A percentile compares a stretch with the other conserved stretches of the same genome.
Evolutionary conservation across 2,329 filamentous ascomycete genomes (phyloP).

Genomic region (Didymella pinodella): DNA sequence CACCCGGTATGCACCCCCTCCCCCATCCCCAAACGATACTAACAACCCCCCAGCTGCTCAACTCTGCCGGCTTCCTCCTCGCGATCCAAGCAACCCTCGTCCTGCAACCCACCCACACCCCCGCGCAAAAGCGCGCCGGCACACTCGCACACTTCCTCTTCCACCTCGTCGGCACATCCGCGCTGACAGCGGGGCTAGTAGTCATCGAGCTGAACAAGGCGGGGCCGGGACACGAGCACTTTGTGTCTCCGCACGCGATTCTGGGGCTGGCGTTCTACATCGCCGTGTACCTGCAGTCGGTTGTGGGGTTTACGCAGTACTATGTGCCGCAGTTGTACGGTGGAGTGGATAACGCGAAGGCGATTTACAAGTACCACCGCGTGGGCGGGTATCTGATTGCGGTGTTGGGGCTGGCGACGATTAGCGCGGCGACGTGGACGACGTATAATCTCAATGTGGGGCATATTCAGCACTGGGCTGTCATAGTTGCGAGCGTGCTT

Average conservation of each 20-base stretch:
- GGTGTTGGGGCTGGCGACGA: conserved; percentile 74
- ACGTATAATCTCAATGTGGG: conserved; percentile 73
- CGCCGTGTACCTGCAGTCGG: conserved; percentile 73
- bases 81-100: conserved; percentile 82
- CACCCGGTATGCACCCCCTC: conserved; percentile 72
- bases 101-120: conserved; percentile 85
- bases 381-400: conserved; percentile 77
- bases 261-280: conserved; percentile 80
- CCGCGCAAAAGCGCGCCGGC: conserved; percentile 73
- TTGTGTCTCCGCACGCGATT: conserved; percentile 81
- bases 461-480: conserved; percentile 78
- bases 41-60: conserved; percentile 55
- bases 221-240: conserved; percentile 70
- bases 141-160: conserved; percentile 73
- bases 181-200: conserved; percentile 70
- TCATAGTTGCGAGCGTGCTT: conserved; percentile 70
- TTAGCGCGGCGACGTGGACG: conserved; percentile 78
- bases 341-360: conserved; percentile 79
- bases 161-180: conserved; percentile 69
- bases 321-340: conserved; percentile 78
- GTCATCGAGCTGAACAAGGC: conserved; percentile 88
- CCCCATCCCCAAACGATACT: conserved; percentile 1
- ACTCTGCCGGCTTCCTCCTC: conserved; percentile 73
- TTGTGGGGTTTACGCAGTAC: conserved; percentile 85
- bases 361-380: conserved; percentile 89